Conservation (phyloP, 1,284 basidiomycete species). For the Malassezia cuniculi region DNA sequence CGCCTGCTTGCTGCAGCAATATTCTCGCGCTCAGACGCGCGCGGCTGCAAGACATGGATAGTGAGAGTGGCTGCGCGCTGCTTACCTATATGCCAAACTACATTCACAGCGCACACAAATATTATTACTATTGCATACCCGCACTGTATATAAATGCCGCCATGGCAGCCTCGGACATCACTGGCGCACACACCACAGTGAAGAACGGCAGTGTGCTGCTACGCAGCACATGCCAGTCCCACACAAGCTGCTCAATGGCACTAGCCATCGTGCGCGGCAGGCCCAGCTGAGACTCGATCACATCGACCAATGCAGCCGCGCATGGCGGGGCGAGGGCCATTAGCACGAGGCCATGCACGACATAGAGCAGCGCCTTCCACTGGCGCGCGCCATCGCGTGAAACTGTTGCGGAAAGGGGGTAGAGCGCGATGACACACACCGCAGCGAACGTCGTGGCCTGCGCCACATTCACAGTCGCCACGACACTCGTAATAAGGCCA, state of each 20-base stretch:
- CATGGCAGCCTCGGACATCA: conserved; percentile 5
- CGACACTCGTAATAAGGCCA: conserved; percentile 26
- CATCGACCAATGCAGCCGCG: background rate
- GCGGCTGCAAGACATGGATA: too few relatives aligned
- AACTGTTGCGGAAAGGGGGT: background rate
- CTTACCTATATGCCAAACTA: too few relatives aligned
- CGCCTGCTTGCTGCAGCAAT: too few relatives aligned
- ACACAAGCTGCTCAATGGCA: background rate
- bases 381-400: background rate
- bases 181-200: conserved; percentile 8
- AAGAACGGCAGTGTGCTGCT: conserved; percentile 3
- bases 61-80: too few relatives aligned
- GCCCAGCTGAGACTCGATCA: background rate
- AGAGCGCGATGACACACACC: conserved; percentile 9
- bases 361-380: background rate
- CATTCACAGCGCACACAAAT: too few relatives aligned
- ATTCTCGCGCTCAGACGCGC: too few relatives aligned
- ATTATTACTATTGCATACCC: too few relatives aligned
- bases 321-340: conserved; percentile 1
- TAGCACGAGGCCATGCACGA: background rate
- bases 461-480: conserved; percentile 31
- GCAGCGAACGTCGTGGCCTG: conserved; percentile 19
- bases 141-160: background rate
- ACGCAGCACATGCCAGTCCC: conserved; percentile 13
- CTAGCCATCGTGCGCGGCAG: background rate